These are phyloP conservation scores for Colletotrichum orchidophilum DNA, from an alignment of 2,329 filamentous ascomycete genomes.

Conservation along the genomic window DNA sequence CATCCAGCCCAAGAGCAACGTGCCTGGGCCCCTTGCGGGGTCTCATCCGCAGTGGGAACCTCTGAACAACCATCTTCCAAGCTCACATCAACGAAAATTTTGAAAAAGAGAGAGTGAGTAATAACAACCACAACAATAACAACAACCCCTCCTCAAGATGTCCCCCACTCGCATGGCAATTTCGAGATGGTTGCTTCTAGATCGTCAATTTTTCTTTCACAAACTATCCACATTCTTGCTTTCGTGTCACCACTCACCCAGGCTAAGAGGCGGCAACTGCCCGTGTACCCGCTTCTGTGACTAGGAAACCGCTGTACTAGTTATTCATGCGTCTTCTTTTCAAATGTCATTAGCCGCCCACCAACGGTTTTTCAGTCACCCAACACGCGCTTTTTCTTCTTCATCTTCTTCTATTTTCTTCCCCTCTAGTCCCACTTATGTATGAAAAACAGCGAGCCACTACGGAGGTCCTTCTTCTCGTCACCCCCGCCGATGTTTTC, in stretches of 20 bases:
- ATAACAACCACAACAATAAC: neutral
- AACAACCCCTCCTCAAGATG: neutral
- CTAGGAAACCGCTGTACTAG: slow-evolving; percentile 23
- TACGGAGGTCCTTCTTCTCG: neutral
- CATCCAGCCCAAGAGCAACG: neutral
- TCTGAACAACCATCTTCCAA: neutral
- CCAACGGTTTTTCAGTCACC: neutral
- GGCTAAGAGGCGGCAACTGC: slow-evolving; percentile 1
- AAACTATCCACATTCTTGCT: neutral
- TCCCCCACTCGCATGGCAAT: slow-evolving; percentile 16
- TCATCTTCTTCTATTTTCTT: neutral
- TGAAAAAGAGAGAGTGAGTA: neutral
- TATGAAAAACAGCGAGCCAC: neutral
- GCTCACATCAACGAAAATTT: neutral
- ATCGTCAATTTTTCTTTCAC: neutral
- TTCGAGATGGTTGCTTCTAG: slow-evolving; percentile 20
- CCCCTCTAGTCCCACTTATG: neutral
- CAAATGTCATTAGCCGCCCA: slow-evolving; percentile 4
- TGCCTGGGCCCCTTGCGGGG: neutral
- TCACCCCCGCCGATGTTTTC: neutral
- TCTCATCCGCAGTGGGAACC: neutral
- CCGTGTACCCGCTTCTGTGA: neutral
- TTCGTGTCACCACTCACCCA: neutral
- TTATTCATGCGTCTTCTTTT: slow-evolving; percentile 13
- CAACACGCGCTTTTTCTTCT: neutral